phyloP scores from a whole-genome alignment of 306 rosid species.

The Lagenaria siceraria region DNA sequence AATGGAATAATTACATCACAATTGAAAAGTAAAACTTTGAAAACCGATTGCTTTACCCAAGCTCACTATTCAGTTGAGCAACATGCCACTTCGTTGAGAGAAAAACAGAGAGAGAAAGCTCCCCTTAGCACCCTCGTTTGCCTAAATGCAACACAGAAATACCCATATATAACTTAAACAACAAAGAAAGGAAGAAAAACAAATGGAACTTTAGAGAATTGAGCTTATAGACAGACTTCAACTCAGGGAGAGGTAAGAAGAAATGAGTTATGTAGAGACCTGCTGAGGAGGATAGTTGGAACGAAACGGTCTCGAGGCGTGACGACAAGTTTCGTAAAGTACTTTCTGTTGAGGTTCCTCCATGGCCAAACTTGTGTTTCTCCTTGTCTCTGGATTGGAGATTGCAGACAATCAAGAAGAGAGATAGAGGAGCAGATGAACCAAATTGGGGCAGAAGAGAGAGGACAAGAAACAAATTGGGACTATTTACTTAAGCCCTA shows the following conservation, averaged over 20 bases:
- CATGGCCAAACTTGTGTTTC: constrained; percentile 23
- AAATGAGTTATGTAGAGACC: constrained; percentile 8
- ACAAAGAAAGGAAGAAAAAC: background rate
- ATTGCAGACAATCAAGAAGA: constrained; percentile 4
- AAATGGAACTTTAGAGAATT: background rate
- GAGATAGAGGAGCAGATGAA: background rate
- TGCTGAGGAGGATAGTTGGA: constrained; percentile 52
- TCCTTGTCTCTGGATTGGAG: background rate
- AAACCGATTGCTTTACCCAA: background rate
- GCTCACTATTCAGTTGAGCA: background rate
- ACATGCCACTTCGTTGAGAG: background rate
- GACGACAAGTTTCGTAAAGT: constrained; percentile 68
- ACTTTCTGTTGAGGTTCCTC: constrained; percentile 22
- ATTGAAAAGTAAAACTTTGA: background rate
- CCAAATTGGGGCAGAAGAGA: background rate
- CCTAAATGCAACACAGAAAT: constrained; percentile 24
- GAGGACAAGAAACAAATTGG: background rate
- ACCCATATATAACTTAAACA: too few species aligned
- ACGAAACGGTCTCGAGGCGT: constrained; percentile 40
- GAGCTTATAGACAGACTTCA: background rate
- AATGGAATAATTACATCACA: background rate
- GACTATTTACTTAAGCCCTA: too few species aligned
- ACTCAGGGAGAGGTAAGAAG: background rate
- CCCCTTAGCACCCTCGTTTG: constrained; percentile 24
- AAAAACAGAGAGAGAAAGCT: constrained; percentile 34